Evolutionary conservation across 192 early-diverging fungal genomes (phyloP).

Genomic region (Coemansia sp.): DNA sequence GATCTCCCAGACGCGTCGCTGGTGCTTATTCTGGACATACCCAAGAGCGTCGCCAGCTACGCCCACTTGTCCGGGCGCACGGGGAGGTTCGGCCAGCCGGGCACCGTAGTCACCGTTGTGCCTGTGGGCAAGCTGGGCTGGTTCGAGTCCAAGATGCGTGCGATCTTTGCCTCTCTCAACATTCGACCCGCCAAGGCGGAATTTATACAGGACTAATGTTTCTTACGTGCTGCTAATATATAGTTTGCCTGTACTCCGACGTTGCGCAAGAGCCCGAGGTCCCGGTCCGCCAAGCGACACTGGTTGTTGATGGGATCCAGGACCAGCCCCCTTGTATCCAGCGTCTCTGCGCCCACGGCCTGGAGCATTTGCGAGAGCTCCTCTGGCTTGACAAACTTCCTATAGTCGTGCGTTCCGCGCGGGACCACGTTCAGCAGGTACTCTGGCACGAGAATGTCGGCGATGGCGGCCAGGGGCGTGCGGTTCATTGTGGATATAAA

Average conservation of each 20-base stretch:
- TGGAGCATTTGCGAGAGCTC: slow-evolving; percentile 57
- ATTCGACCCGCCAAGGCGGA: background rate
- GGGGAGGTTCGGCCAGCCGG: slow-evolving; percentile 66
- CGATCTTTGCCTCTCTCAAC: slow-evolving; percentile 12
- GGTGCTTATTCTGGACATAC: slow-evolving; percentile 82
- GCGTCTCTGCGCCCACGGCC: slow-evolving; percentile 41
- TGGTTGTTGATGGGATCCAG: slow-evolving; percentile 54
- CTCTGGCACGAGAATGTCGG: slow-evolving; percentile 84
- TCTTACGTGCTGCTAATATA: slow-evolving; percentile 44
- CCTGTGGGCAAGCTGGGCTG: slow-evolving; percentile 30
- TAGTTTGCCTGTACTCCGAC: slow-evolving; percentile 54
- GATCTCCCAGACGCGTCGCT: slow-evolving; percentile 77
- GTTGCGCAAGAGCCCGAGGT: slow-evolving; percentile 24
- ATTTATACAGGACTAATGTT: slow-evolving; percentile 4
- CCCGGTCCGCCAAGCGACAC: slow-evolving; percentile 43
- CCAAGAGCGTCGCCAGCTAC: slow-evolving; percentile 66
- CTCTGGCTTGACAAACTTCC: slow-evolving; percentile 78
- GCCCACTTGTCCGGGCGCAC: slow-evolving; percentile 87
- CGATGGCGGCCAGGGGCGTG: slow-evolving; percentile 66
- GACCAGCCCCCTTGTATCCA: slow-evolving; percentile 58
- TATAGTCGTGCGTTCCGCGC: slow-evolving; percentile 79
- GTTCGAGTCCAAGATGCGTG: slow-evolving; percentile 51
- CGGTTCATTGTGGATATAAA: slow-evolving; percentile 93
- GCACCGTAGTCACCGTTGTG: slow-evolving; percentile 35
- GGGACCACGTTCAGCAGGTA: slow-evolving; percentile 75